phyloP scores from a whole-genome alignment of 163 green algal genomes.

The Smithsoniella earleae region DNA sequence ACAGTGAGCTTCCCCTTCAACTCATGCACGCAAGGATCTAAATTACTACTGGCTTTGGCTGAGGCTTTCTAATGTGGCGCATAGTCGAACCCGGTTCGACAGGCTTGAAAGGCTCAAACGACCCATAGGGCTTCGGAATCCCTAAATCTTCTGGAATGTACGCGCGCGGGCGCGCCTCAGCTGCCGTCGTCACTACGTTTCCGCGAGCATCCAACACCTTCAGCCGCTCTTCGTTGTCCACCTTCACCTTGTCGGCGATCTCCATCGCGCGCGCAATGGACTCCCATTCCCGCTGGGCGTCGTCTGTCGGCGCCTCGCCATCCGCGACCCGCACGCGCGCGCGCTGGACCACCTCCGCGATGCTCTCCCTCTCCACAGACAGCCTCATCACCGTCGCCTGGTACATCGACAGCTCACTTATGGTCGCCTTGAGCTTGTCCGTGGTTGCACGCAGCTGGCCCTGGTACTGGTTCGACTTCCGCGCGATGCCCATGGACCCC shows the following conservation, averaged over 20 bases:
- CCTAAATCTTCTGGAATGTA: constrained; percentile 75
- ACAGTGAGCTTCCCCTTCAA: too few relatives aligned
- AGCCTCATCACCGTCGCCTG: constrained; percentile 69
- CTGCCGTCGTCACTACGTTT: constrained; percentile 34
- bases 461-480: constrained; percentile 65
- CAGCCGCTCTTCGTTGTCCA: constrained; percentile 36
- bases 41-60: constrained; percentile 58
- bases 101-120: constrained; percentile 62
- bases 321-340: constrained; percentile 41
- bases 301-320: constrained; percentile 54
- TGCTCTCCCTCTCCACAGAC: constrained; percentile 46
- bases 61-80: constrained; percentile 60
- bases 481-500: constrained; percentile 55
- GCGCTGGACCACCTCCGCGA: constrained; percentile 43
- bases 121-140: constrained; percentile 71
- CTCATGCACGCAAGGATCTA: constrained; percentile 32
- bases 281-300: constrained; percentile 61
- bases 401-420: constrained; percentile 78
- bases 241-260: constrained; percentile 36
- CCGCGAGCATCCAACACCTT: constrained; percentile 36
- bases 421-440: constrained; percentile 72
- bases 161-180: constrained; percentile 64
- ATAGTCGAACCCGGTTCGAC: constrained; percentile 51
- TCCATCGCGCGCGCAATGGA: constrained; percentile 40
- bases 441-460: constrained; percentile 53